Evolutionary conservation across 1,284 basidiomycete species (phyloP), one percentile per base, ranked within the genome.

Genomic region (Veloporphyrellus conicus): DNA sequence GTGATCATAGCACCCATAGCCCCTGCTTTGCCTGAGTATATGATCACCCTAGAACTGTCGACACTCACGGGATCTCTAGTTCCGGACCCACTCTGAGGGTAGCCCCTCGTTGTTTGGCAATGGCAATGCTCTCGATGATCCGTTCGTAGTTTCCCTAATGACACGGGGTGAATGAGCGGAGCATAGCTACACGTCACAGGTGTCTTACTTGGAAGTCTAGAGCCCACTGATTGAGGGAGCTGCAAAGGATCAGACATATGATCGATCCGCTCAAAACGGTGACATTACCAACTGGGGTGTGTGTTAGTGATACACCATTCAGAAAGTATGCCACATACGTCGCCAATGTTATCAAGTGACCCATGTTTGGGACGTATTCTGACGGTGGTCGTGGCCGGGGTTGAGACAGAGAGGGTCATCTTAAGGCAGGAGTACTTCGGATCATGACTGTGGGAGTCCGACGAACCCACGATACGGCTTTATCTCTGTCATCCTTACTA

Each of bases 41-140:
- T 18, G 25, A 16, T 2, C 9, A 1, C 6, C 11, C 36, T 3
- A 14, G 15, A 28, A 6, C 34, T 4, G 29, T 19, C 11, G 7
- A 14, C 3, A 74, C 87, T 45, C 59, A 93, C 88, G 94, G 87
- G 55, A 99, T 92, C 70, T 99, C 96, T n/a, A 99, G 77, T 68
- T 98, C 95, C 16, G 96, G 96, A 2, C 96, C 96, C n/a, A 99
- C 94, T 60, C 96, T 78, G 25, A 99, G 71, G 3, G 84, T 90
- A 7, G 94, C 93, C n/a, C 93, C 93, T 43, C 83, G 76, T 41
- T 80, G 75, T 68, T 95, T 98, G 5, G 96, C 93, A 40, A 93
- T 80, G 6, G 73, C 72, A 55, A 99, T 98, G 54, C 93, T 97
- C 44, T 80, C 74, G 35, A 98, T 69, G 53, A 99, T 99, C 18